Evolutionary conservation across 108 stramenopile species (phyloP).

Genomic region (Skeletonema marinoi): DNA sequence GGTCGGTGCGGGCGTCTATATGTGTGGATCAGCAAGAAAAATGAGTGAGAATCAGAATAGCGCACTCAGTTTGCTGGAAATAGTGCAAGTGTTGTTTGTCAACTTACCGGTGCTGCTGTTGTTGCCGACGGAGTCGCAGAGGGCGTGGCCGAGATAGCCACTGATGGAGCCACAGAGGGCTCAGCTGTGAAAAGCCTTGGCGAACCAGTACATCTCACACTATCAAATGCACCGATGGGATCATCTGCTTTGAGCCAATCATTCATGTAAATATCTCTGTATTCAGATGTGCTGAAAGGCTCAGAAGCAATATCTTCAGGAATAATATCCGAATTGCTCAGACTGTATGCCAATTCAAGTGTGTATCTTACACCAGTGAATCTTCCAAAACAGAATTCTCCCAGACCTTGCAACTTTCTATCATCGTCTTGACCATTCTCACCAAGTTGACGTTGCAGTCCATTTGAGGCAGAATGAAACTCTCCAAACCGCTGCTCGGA

Average conservation of each 20-base stretch:
- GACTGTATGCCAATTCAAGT: neutral
- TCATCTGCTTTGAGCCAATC: neutral
- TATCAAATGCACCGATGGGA: neutral
- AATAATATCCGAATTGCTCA: neutral
- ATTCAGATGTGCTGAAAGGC: slow-evolving; percentile 12
- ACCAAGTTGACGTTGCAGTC: neutral
- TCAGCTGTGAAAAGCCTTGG: neutral
- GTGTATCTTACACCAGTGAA: neutral
- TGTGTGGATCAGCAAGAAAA: neutral
- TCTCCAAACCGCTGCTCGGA: neutral
- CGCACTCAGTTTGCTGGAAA: neutral
- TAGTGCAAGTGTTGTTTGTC: no score
- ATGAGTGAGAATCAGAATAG: neutral
- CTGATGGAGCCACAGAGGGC: neutral
- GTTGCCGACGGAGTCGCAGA: neutral
- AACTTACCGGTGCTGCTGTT: neutral
- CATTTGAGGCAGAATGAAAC: neutral
- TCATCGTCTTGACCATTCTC: neutral
- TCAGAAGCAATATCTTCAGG: neutral
- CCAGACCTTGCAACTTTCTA: neutral
- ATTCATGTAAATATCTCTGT: neutral
- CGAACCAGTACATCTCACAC: neutral
- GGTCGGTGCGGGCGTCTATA: neutral
- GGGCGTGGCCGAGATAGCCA: no score
- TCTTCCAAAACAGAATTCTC: neutral